A percentile compares a stretch with the other conserved stretches of the same genome.
phyloP scores from a whole-genome alignment of 768 basidiomycete species.

The Gymnopilus junonius region DNA sequence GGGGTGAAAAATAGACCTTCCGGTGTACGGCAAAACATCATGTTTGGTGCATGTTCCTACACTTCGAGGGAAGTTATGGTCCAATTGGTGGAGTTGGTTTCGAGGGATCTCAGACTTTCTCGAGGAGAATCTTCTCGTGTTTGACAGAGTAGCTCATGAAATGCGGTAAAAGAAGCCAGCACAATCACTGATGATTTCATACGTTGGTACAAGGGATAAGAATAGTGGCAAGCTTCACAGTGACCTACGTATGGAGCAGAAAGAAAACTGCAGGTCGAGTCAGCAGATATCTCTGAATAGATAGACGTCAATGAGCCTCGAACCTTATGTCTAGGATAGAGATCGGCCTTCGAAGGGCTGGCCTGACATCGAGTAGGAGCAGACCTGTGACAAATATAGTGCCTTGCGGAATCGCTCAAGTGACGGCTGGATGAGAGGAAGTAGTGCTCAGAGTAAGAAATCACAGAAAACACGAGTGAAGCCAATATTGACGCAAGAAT shows the following conservation, averaged over 20 bases:
- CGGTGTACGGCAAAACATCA: not conserved
- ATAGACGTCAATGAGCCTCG: not conserved
- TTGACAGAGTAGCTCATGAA: not conserved
- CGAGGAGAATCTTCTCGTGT: not conserved
- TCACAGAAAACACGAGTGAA: too few relatives aligned
- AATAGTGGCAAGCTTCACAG: not conserved
- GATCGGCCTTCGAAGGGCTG: not conserved
- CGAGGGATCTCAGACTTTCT: not conserved
- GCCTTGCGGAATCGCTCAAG: not conserved
- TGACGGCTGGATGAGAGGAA: too few relatives aligned
- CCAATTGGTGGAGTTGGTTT: not conserved
- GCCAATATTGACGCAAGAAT: too few relatives aligned
- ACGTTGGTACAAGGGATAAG: not conserved
- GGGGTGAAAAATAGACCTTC: conserved; percentile 3
- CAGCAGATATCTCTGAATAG: not conserved
- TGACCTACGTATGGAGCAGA: too few relatives aligned
- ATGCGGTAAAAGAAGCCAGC: not conserved
- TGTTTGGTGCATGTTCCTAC: not conserved
- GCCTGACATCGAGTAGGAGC: not conserved
- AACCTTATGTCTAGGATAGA: not conserved
- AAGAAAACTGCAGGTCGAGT: not conserved
- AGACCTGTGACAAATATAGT: not conserved
- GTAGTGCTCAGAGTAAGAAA: not conserved
- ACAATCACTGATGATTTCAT: not conserved
- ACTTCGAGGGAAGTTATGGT: not conserved